Percentiles rank a stretch among this genome's conserved stretches.
These are phyloP conservation scores for Paramarasmius palmivorus DNA, from an alignment of 1,284 basidiomycete genomes.

Conservation along the genomic window DNA sequence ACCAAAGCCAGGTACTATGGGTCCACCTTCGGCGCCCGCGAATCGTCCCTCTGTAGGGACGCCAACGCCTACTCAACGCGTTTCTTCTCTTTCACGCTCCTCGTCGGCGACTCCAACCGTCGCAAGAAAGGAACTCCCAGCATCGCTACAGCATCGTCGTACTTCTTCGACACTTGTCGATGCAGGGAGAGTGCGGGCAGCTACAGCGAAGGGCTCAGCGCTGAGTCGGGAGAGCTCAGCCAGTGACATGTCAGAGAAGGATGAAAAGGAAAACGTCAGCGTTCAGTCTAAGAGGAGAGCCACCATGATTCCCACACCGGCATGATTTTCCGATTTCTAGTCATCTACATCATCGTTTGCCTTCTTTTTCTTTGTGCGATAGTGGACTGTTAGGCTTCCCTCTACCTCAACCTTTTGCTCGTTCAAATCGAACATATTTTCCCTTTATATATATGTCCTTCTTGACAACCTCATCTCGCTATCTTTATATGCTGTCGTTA, in stretches of 20 bases:
- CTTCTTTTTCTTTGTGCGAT: neutral
- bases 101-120: conserved; percentile 5
- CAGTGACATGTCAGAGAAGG: conserved; percentile 5
- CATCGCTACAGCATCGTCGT: conserved; percentile 7
- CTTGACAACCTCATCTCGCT: no score
- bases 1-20: conserved; percentile 11
- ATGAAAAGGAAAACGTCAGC: conserved; percentile 13
- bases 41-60: conserved; percentile 10
- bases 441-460: neutral
- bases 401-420: neutral
- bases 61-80: conserved; percentile 9
- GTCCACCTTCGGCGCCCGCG: conserved; percentile 4
- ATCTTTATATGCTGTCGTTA: no score
- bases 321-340: neutral
- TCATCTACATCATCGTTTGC: neutral
- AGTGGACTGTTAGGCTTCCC: neutral
- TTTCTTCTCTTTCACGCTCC: conserved; percentile 10
- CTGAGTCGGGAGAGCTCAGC: neutral
- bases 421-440: neutral
- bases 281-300: neutral
- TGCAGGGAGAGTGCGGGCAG: conserved; percentile 5
- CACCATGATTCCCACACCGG: conserved; percentile 13
- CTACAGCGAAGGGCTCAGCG: conserved; percentile 1
- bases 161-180: conserved; percentile 6
- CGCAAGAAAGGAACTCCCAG: neutral